These are phyloP conservation scores for Tolypocladium endophyticum DNA, from an alignment of 2,329 filamentous ascomycete genomes.

Conservation along the genomic window DNA sequence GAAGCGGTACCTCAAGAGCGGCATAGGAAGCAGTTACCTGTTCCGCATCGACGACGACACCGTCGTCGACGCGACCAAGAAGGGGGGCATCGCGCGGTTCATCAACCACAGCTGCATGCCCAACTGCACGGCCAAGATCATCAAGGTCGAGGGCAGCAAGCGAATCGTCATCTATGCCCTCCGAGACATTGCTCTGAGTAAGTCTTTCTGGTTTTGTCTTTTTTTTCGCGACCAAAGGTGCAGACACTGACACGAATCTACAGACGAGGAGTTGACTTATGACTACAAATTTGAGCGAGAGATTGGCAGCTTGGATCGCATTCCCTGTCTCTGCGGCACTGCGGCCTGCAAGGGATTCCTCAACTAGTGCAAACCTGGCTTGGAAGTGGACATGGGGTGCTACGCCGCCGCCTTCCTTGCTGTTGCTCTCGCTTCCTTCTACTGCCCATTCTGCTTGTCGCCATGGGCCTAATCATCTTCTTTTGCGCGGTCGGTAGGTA, in stretches of 20 bases:
- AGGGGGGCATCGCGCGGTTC: slow-evolving; percentile 93
- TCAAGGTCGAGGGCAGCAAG: slow-evolving; percentile 96
- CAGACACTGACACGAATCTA: slow-evolving; percentile 12
- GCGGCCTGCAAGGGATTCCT: slow-evolving; percentile 97
- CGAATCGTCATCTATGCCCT: slow-evolving; percentile 98
- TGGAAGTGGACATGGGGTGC: not conserved
- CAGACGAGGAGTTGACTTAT: slow-evolving; percentile 98
- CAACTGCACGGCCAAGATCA: slow-evolving; percentile 98
- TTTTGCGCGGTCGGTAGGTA: not conserved
- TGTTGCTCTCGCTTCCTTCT: not conserved
- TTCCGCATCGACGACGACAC: slow-evolving; percentile 98
- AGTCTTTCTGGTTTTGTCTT: slow-evolving; percentile 26
- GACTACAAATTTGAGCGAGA: slow-evolving; percentile 99
- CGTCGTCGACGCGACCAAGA: slow-evolving; percentile 96
- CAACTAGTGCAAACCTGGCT: slow-evolving; percentile 50
- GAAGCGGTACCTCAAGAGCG: slow-evolving; percentile 84
- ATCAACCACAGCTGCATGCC: slow-evolving; percentile 99
- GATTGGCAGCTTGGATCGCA: slow-evolving; percentile 86
- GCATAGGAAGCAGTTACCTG: slow-evolving; percentile 92
- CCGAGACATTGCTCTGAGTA: slow-evolving; percentile 89
- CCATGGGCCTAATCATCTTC: not conserved
- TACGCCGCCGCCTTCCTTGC: not conserved
- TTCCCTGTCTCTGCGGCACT: slow-evolving; percentile 93
- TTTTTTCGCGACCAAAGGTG: not conserved
- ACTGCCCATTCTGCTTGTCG: not conserved